These are phyloP conservation scores for Tephrocybe sp. DNA, from an alignment of 768 basidiomycete species.

Conservation along the genomic window DNA sequence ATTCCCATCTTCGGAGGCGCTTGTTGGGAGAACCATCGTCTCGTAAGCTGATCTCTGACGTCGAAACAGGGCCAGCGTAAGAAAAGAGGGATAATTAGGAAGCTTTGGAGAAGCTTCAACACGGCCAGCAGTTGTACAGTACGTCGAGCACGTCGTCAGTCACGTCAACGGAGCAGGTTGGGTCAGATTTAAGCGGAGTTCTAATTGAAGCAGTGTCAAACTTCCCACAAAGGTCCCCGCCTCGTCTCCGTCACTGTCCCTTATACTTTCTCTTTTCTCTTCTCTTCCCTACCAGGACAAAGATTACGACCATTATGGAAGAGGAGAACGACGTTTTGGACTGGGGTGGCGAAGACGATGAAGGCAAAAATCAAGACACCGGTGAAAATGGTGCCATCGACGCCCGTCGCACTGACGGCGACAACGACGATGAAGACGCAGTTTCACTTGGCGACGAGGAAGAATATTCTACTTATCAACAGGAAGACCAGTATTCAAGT, in stretches of 20 bases:
- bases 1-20: constrained; percentile 39
- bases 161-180: constrained; percentile 17
- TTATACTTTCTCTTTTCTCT: constrained; percentile 18
- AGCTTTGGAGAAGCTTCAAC: constrained; percentile 1
- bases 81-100: constrained; percentile 2
- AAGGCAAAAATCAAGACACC: constrained; percentile 27
- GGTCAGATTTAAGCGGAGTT: constrained; percentile 19
- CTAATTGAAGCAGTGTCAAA: constrained; percentile 10
- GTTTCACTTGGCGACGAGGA: constrained; percentile 77
- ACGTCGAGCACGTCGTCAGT: constrained; percentile 14
- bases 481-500: constrained; percentile 13
- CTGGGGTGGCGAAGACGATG: constrained; percentile 58
- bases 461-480: constrained; percentile 49
- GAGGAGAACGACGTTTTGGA: constrained; percentile 72
- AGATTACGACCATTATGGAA: constrained; percentile 41
- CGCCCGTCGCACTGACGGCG: constrained; percentile 28
- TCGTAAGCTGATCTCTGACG: constrained; percentile 31
- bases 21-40: constrained; percentile 41
- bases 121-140: constrained; percentile 4
- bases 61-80: constrained; percentile 40
- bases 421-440: constrained; percentile 57
- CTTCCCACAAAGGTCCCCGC: constrained; percentile 13
- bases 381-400: constrained; percentile 22
- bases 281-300: constrained; percentile 12
- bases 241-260: constrained; percentile 8